A percentile compares a stretch with the other conserved stretches of the same genome.
phyloP scores from a whole-genome alignment of 768 basidiomycete genomes.

The Kwoniella mangroviensis region DNA sequence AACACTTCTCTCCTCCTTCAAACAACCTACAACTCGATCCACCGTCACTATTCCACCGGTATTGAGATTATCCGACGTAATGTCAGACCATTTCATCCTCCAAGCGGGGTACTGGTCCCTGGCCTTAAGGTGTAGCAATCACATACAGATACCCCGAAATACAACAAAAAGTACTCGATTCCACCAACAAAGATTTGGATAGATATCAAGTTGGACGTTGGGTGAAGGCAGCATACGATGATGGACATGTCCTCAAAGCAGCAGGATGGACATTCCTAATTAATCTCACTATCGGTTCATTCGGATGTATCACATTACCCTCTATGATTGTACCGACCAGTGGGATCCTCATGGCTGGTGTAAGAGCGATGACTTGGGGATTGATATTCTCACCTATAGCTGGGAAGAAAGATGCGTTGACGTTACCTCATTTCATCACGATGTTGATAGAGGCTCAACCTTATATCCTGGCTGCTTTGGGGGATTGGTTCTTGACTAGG shows the following conservation, averaged over 20 bases:
- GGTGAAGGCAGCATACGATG: not conserved
- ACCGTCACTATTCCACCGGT: not conserved
- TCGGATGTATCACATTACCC: not conserved
- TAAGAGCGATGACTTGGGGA: not conserved
- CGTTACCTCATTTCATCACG: not conserved
- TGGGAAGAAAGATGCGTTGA: not conserved
- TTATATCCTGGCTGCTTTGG: constrained; percentile 5
- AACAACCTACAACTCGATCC: not conserved
- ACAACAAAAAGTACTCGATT: not conserved
- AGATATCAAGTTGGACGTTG: not conserved
- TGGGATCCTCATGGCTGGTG: not conserved
- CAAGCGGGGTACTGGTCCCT: not conserved
- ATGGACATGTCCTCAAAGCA: not conserved
- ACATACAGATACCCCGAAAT: not conserved
- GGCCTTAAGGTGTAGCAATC: not conserved
- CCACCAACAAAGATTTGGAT: not conserved
- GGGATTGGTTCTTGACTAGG: constrained; percentile 1
- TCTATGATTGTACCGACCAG: not conserved
- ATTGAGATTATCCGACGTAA: not conserved
- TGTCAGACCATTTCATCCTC: not conserved
- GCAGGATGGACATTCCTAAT: not conserved
- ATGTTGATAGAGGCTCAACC: constrained; percentile 3
- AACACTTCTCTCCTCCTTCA: not conserved
- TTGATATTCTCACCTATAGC: not conserved
- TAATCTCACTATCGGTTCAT: not conserved